Evolutionary conservation across 148 eudicot genomes (phyloP), one percentile per base, ranked within the genome.

Genomic region (Dysphania ambrosioides): DNA sequence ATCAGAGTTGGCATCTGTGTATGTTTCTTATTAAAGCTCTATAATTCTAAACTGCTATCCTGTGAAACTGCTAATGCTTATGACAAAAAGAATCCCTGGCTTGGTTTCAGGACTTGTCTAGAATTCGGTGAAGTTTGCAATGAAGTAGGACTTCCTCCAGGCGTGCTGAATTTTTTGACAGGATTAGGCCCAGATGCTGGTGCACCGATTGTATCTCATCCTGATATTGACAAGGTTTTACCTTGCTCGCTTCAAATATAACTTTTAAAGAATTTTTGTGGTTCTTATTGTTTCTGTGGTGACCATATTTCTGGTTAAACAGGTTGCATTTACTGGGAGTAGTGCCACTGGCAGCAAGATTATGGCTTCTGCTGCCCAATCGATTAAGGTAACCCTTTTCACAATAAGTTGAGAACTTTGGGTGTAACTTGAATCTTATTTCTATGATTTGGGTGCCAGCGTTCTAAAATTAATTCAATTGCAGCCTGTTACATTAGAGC

Each of bases 281-380:
- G 11, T 66, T 66, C 23, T 21, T 64, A 8, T 40, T 67, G 53
- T 41, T 24, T 42, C 26, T 10, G 19, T 23, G 11, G 19, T 21
- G 34, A n/a, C 66, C 36, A 67, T 66, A 32, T 82, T 76, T 74
- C 23, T 75, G 71, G 5, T 51, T 75, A 30, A 36, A 69, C 85
- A 95, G 99, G 80, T 95, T 84, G 91, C 99, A 41, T 95, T 95
- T 78, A 95, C 99, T 51, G 99, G 99, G 77, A 95, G 99, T 77
- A 82, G 85, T 71, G 94, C 89, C 53, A 95, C 99, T 61, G 99
- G 99, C 42, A 92, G 90, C 84, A 92, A 87, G 83, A 85, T 95
- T 79, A 95, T 95, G 99, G 79, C 92, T 70, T 88, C 97, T 83
- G 99, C 94, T 63, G 89, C 99, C 35, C 94, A 85, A 72, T 71